phyloP scores from a whole-genome alignment of 148 eudicot species.

The Limonium bicolor region DNA sequence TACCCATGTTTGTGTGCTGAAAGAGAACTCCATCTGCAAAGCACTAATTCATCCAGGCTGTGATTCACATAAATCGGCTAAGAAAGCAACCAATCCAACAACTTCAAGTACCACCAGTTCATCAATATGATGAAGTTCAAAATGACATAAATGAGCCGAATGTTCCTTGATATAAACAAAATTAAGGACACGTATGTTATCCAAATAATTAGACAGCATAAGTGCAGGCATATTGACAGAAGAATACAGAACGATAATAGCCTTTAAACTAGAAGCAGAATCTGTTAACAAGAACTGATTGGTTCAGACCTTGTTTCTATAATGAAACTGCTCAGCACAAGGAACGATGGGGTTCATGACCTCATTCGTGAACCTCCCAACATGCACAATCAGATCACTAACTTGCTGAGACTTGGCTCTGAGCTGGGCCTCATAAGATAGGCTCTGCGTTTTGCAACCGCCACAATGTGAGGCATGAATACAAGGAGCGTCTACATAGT shows the following conservation, averaged over 20 bases:
- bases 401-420: slow-evolving; percentile 88
- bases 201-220: no score
- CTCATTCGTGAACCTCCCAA: slow-evolving; percentile 64
- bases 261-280: background rate
- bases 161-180: no score
- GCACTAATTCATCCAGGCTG: no score
- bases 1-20: slow-evolving; percentile 56
- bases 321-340: slow-evolving; percentile 80
- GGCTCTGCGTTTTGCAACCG: slow-evolving; percentile 88
- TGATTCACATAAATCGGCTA: no score
- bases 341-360: slow-evolving; percentile 79
- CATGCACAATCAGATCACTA: slow-evolving; percentile 55
- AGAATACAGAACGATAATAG: no score
- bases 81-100: no score
- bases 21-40: slow-evolving; percentile 92
- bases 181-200: no score
- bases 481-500: slow-evolving; percentile 91
- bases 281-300: background rate
- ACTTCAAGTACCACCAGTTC: no score
- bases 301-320: slow-evolving; percentile 75
- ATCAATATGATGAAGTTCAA: no score
- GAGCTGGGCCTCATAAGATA: slow-evolving; percentile 80
- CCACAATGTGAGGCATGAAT: slow-evolving; percentile 86
- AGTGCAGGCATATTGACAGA: no score
- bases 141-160: no score